A percentile compares a stretch with the other conserved stretches of the same genome.
Evolutionary conservation across 805 yeast species (phyloP).

Genomic region (Nakazawaea ernobii): DNA sequence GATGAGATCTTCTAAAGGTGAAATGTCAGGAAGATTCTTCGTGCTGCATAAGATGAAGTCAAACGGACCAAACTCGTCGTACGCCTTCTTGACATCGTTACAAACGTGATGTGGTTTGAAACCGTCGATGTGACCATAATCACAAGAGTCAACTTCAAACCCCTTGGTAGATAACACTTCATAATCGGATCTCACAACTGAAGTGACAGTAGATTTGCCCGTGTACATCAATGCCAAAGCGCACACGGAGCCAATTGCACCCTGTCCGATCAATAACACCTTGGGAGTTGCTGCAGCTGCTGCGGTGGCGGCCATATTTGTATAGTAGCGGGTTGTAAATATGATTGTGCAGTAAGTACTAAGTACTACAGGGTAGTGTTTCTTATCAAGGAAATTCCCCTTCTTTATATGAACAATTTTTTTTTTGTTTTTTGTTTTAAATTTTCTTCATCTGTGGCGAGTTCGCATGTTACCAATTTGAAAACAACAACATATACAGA

Average conservation of each 20-base stretch:
- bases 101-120: slow-evolving; percentile 48
- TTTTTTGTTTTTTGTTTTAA: too few species aligned
- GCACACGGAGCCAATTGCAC: slow-evolving; percentile 79
- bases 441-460: too few species aligned
- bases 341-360: too few species aligned
- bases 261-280: slow-evolving; percentile 69
- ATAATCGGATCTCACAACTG: slow-evolving; percentile 62
- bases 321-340: too few species aligned
- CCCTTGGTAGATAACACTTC: slow-evolving; percentile 45
- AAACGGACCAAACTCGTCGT: slow-evolving; percentile 27
- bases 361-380: too few species aligned
- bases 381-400: too few species aligned
- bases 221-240: slow-evolving; percentile 53
- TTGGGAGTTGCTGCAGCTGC: slow-evolving; percentile 15
- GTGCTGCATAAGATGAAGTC: slow-evolving; percentile 58
- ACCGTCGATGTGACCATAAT: slow-evolving; percentile 47
- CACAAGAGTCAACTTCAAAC: slow-evolving; percentile 52
- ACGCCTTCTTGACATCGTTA: slow-evolving; percentile 41
- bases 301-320: too few species aligned
- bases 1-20: slow-evolving; percentile 39
- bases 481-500: too few species aligned
- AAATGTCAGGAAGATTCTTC: slow-evolving; percentile 61
- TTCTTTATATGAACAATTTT: too few species aligned
- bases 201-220: slow-evolving; percentile 46
- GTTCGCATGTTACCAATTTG: too few species aligned